Conservation (phyloP, 164 flowering plant species). For the Piper betle region DNA sequence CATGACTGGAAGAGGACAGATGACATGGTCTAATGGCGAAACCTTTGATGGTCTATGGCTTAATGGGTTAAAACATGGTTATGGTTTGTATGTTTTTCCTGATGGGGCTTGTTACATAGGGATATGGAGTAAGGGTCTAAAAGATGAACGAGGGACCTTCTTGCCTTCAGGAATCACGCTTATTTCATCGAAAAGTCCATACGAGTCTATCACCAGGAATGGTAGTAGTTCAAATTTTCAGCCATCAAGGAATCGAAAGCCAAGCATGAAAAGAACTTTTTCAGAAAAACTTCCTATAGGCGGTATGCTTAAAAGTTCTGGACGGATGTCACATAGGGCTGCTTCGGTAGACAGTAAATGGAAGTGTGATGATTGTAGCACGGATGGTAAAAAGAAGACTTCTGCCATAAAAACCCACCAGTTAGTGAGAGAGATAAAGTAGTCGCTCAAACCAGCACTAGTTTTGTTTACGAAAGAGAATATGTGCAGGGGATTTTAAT, state of each 20-base stretch:
- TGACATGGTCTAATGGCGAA: constrained; percentile 82
- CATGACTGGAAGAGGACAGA: constrained; percentile 78
- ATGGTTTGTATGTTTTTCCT: constrained; percentile 55
- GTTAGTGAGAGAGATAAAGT: constrained; percentile 22
- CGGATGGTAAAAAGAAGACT: constrained; percentile 22
- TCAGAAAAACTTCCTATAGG: constrained; percentile 32
- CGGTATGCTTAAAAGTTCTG: constrained; percentile 26
- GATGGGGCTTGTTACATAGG: constrained; percentile 84
- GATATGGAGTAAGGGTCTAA: constrained; percentile 68
- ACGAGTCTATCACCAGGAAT: constrained; percentile 18
- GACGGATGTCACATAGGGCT: constrained; percentile 33
- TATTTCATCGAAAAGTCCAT: constrained; percentile 30
- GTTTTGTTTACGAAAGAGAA: constrained; percentile 63
- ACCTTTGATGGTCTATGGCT: constrained; percentile 70
- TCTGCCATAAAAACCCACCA: constrained; percentile 15
- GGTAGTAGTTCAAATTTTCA: constrained; percentile 16
- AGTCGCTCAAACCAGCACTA: constrained; percentile 18
- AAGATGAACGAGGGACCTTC: constrained; percentile 82
- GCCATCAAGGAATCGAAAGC: constrained; percentile 16
- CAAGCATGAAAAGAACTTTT: constrained; percentile 31
- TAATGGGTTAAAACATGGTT: constrained; percentile 68
- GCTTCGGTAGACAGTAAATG: constrained; percentile 21
- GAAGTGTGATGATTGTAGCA: constrained; percentile 16
- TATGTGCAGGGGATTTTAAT: constrained; percentile 87
- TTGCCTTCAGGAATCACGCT: constrained; percentile 66